phyloP scores from a whole-genome alignment of 192 early-diverging fungal genomes.

The Backusella circina region DNA sequence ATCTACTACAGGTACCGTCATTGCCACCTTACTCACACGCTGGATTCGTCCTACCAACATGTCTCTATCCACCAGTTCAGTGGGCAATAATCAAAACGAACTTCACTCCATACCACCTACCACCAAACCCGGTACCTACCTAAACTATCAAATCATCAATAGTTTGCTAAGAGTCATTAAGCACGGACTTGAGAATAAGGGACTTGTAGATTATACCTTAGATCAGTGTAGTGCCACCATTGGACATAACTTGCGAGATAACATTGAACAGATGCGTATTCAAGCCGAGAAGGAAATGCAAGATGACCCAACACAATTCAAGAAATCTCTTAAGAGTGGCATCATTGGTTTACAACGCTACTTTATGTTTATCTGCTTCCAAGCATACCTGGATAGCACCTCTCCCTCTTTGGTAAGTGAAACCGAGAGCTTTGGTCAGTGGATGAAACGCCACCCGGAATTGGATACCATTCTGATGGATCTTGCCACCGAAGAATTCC shows the following conservation, averaged over 20 bases:
- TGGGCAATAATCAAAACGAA: neutral
- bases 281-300: slow-evolving; percentile 30
- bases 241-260: slow-evolving; percentile 47
- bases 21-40: slow-evolving; percentile 29
- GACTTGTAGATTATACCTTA: slow-evolving; percentile 50
- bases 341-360: slow-evolving; percentile 44
- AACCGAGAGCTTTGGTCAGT: slow-evolving; percentile 43
- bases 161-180: slow-evolving; percentile 54
- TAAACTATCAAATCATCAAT: slow-evolving; percentile 57
- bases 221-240: slow-evolving; percentile 41
- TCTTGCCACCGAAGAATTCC: slow-evolving; percentile 10
- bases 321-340: slow-evolving; percentile 23
- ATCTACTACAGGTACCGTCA: slow-evolving; percentile 45
- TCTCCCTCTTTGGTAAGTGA: slow-evolving; percentile 19
- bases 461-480: slow-evolving; percentile 53
- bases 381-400: slow-evolving; percentile 45
- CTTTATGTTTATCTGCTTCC: slow-evolving; percentile 57
- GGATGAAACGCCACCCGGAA: slow-evolving; percentile 55
- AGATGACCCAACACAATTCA: slow-evolving; percentile 5
- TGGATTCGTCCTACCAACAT: slow-evolving; percentile 20
- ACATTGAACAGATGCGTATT: slow-evolving; percentile 42
- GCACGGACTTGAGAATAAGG: slow-evolving; percentile 53
- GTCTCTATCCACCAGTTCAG: no score
- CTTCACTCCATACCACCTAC: neutral
- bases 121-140: neutral